These are phyloP conservation scores for Tetragonia tetragonoides DNA, from an alignment of 148 eudicot species.

Conservation along the genomic window DNA sequence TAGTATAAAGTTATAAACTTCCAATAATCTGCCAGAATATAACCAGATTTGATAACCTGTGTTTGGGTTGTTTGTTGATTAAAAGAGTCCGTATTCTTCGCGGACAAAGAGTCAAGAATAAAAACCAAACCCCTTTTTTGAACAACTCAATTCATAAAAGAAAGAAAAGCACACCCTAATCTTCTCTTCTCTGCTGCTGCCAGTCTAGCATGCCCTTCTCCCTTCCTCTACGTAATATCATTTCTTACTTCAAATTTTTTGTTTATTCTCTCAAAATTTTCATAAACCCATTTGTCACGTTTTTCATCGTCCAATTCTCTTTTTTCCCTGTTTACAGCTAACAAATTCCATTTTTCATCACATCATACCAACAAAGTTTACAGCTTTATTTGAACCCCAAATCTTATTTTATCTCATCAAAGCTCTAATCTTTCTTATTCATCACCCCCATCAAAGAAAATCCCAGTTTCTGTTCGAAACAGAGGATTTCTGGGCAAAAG, in stretches of 20 bases:
- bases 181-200: conserved; percentile 27
- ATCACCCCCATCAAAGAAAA: neutral
- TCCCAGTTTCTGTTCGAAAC: conserved; percentile 1
- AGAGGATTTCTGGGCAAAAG: neutral
- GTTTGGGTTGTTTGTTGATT: conserved; percentile 4
- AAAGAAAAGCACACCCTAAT: conserved; percentile 2
- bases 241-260: neutral
- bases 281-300: conserved; percentile 16
- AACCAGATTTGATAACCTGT: neutral
- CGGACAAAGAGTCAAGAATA: conserved; percentile 25
- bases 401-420: neutral
- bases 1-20: neutral
- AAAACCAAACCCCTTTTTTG: conserved; percentile 27
- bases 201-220: conserved; percentile 25
- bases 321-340: conserved; percentile 29
- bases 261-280: neutral
- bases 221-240: conserved; percentile 18
- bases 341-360: conserved; percentile 23
- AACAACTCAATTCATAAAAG: conserved; percentile 8
- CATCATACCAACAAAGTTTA: neutral
- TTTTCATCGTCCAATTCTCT: conserved; percentile 19
- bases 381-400: neutral
- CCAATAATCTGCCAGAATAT: conserved; percentile 4
- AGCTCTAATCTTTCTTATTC: conserved; percentile 5
- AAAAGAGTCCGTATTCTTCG: conserved; percentile 19